These are phyloP conservation scores for Cryptococcus wingfieldii DNA, from an alignment of 1,284 basidiomycete genomes.

Conservation along the genomic window DNA sequence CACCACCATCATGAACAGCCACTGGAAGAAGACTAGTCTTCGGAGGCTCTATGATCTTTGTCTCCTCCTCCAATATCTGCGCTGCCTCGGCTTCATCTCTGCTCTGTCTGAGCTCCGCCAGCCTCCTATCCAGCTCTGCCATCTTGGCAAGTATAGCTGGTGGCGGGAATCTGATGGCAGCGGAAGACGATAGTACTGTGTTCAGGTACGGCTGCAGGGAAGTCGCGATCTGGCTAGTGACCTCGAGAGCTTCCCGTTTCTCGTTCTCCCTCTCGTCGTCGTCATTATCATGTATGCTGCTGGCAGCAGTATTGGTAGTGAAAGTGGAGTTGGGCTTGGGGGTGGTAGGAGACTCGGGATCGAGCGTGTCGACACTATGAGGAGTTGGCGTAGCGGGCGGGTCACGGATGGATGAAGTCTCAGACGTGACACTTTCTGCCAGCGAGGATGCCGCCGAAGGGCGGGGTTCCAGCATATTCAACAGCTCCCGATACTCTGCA, in stretches of 20 bases:
- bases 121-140: constrained; percentile 75
- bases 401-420: background rate
- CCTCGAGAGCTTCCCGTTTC: constrained; percentile 52
- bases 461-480: constrained; percentile 20
- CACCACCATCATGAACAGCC: constrained; percentile 2
- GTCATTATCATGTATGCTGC: constrained; percentile 28
- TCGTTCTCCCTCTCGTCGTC: constrained; percentile 64
- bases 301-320: background rate
- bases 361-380: background rate
- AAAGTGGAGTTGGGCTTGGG: constrained; percentile 3
- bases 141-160: constrained; percentile 80
- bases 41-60: constrained; percentile 26
- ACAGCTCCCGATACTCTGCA: constrained; percentile 33
- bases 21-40: background rate
- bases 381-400: background rate
- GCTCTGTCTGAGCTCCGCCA: constrained; percentile 61
- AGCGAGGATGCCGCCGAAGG: background rate
- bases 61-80: constrained; percentile 72
- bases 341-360: constrained; percentile 6
- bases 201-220: constrained; percentile 74
- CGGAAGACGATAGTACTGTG: constrained; percentile 85
- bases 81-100: constrained; percentile 71
- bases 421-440: background rate
- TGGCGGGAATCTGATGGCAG: constrained; percentile 81
- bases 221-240: constrained; percentile 56